Evolutionary conservation across 352 stramenopile genomes (phyloP), one percentile per base, ranked within the genome.

Genomic region (Globisporangium radiosum): DNA sequence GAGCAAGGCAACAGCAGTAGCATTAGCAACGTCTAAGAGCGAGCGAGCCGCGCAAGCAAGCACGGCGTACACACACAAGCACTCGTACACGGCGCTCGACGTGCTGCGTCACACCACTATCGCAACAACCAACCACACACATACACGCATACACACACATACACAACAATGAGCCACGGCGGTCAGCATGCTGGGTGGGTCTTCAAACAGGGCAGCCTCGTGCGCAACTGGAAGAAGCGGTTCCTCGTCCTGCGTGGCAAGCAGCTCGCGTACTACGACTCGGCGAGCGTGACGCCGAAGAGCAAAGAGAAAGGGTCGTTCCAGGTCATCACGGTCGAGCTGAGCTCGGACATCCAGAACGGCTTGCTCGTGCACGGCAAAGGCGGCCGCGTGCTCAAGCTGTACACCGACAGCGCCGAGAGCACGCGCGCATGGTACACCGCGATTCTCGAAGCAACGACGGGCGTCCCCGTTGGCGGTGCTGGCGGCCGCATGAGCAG

Each of bases 191-290:
- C 70, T 60, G 85, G 85, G 48, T 94, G 85, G 85, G 81, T 91
- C 38, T 92, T 81, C 73, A 94, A 94, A 57, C 82, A 94, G 60
- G 85, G 85, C 57, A 88, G 75, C 37, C 69, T 92, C 13, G 70
- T 94, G 47, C 73, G 71, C 57, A 92, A 82, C 70, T 94, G 85
- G 85, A 94, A 94, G 77, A 88, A 88, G 69, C 81, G 85, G 49
- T 94, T 87, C 63, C 87, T 94, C 75, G 78, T 94, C 59, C 72
- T 94, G 51, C 70, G 69, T 38, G 82, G 81, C n/a, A 83, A 83
- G 48, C 80, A 91, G 53, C 69, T 94, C 40, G 89, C 81, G 60
- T 94, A 94, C 70, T 94, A 92, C 69, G 76, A 92, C 65, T 90
- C 78, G 59, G 76, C 78, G 47, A 75, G 70, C 17, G 57, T 92